Evolutionary conservation across 2,329 filamentous ascomycete genomes (phyloP).

Genomic region (Xylaria hypoxylon): DNA sequence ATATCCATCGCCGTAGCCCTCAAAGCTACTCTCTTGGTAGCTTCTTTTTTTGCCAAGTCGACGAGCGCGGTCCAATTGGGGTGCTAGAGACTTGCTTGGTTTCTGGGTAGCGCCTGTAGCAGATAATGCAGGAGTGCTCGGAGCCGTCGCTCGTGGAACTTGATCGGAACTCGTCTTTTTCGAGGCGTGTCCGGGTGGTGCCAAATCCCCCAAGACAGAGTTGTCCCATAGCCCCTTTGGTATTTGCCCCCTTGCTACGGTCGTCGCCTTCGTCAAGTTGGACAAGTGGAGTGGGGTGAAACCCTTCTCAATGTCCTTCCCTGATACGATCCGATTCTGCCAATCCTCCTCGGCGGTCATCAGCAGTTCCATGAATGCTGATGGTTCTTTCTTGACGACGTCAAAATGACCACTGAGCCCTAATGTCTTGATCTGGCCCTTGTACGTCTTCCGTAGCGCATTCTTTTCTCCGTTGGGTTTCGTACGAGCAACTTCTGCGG

Average conservation of each 20-base stretch:
- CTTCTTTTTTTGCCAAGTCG: slow-evolving; percentile 78
- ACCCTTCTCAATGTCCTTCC: slow-evolving; percentile 66
- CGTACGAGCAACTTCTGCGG: slow-evolving; percentile 71
- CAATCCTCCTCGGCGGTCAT: slow-evolving; percentile 67
- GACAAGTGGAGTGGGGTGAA: slow-evolving; percentile 59
- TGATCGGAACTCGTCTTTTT: slow-evolving; percentile 54
- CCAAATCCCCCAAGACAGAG: slow-evolving; percentile 68
- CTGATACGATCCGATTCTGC: slow-evolving; percentile 65
- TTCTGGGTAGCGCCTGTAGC: slow-evolving; percentile 49
- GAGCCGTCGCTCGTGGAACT: slow-evolving; percentile 62
- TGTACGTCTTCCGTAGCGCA: slow-evolving; percentile 74
- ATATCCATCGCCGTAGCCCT: slow-evolving; percentile 79
- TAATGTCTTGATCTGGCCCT: slow-evolving; percentile 74
- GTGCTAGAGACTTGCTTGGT: slow-evolving; percentile 51
- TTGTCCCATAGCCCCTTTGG: slow-evolving; percentile 67
- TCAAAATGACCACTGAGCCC: slow-evolving; percentile 73
- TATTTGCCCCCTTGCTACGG: slow-evolving; percentile 68
- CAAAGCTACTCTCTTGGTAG: slow-evolving; percentile 79
- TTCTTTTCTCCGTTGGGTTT: slow-evolving; percentile 76
- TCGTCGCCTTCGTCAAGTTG: slow-evolving; percentile 63
- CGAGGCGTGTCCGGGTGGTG: slow-evolving; percentile 56
- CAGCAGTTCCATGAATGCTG: slow-evolving; percentile 66
- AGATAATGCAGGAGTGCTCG: slow-evolving; percentile 62
- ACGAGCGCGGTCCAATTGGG: slow-evolving; percentile 68
- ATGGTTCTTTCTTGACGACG: slow-evolving; percentile 65